Evolutionary conservation across 2,329 filamentous ascomycete species (phyloP), one percentile per base, ranked within the genome.

Genomic region (Botrytis cinerea): DNA sequence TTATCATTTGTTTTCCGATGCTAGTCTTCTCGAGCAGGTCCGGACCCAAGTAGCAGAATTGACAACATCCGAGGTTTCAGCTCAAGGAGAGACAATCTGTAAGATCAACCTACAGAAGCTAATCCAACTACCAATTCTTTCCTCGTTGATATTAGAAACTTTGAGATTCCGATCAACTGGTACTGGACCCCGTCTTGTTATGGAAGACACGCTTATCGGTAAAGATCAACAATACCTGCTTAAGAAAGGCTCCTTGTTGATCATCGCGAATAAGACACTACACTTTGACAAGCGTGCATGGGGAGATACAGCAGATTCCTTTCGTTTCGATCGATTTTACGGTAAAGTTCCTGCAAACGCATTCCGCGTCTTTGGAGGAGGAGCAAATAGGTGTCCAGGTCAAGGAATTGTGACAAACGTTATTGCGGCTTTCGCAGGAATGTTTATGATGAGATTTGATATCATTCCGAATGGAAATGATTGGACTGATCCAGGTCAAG

Each of bases 171-270:
- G 48, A 6, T 57, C 62, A 38, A 68, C 62, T 22, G 71, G 71
- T 22, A 46, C 62, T 2, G 61, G 71, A 40, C 48, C 71, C 4
- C 62, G 71, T 7, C 54, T 51, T 20, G 62, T 72, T 28, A 60
- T 60, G 40, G 71, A 67, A 38, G 71, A 68, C 22, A 72, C 69
- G 8, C 28, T 60, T 48, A 22, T 72, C 43, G 61, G 70, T 16
- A 22, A 59, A n/a, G 71, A 72, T 68, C 46, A 72, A 57, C 46
- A 72, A 57, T 72, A 68, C 45, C 62, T 68, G 5, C 62, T 72
- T 12, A 68, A 48, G 64, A 72, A 72, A 25, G 51, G 43, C 60
- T 72, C 71, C 9, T 16, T 72, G 25, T 62, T 72, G 2, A 59
- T 72, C 10, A 68, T 72, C 10, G 62, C 51, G 1, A 72, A 72